phyloP scores from a whole-genome alignment of 371 early-diverging fungal genomes.

The Lichtheimia corymbifera region DNA sequence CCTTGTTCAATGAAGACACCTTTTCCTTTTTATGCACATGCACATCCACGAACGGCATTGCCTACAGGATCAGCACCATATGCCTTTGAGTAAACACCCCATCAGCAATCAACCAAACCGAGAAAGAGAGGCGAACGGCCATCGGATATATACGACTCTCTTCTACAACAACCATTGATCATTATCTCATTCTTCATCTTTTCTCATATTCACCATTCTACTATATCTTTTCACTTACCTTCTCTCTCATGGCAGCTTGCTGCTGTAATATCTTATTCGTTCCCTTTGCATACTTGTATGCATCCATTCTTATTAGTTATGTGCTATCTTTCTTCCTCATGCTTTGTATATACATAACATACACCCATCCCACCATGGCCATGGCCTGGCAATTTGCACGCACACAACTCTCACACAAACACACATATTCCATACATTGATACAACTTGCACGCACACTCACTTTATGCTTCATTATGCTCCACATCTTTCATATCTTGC shows the following conservation, averaged over 20 bases:
- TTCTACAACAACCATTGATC: too few species aligned
- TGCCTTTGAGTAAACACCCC: too few species aligned
- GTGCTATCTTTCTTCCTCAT: neutral
- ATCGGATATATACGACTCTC: too few species aligned
- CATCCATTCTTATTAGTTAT: slow-evolving; percentile 2
- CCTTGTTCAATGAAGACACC: slow-evolving; percentile 7
- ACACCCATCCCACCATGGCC: too few species aligned
- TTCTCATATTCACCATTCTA: neutral
- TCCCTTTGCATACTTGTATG: slow-evolving; percentile 11
- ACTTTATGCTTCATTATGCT: slow-evolving; percentile 2
- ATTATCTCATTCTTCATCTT: neutral
- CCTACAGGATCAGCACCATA: too few species aligned
- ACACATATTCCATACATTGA: neutral
- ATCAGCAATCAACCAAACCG: too few species aligned
- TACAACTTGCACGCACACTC: neutral
- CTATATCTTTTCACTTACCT: neutral
- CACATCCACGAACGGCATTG: slow-evolving; percentile 1
- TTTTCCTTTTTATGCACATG: slow-evolving; percentile 9
- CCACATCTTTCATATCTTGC: too few species aligned
- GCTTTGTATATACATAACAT: neutral
- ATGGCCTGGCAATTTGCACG: slow-evolving; percentile 4
- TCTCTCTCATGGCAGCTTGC: slow-evolving; percentile 5
- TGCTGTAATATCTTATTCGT: slow-evolving; percentile 9
- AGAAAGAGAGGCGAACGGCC: too few species aligned
- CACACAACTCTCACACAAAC: neutral